These are phyloP conservation scores for Escallonia rubra DNA, from an alignment of 129 eudicot genomes.

Conservation along the genomic window DNA sequence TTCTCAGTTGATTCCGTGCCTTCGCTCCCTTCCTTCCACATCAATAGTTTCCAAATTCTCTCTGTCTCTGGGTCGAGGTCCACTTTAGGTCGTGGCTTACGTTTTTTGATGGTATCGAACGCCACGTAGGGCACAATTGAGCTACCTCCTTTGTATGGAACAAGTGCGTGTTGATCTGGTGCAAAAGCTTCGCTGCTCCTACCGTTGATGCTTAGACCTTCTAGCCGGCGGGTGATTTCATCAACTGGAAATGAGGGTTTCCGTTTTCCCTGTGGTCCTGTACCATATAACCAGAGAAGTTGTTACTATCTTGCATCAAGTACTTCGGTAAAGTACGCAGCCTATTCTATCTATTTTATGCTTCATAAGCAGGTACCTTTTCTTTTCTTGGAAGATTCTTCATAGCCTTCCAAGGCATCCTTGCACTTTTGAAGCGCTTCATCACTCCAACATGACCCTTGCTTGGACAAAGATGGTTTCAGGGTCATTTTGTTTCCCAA, in stretches of 20 bases:
- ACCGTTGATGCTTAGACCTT: constrained; percentile 33
- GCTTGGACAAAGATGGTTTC: constrained; percentile 21
- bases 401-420: constrained; percentile 14
- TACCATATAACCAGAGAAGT: constrained; percentile 11
- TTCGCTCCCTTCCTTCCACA: constrained; percentile 69
- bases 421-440: constrained; percentile 19
- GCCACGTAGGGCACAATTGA: constrained; percentile 49
- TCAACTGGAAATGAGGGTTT: constrained; percentile 27
- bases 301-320: neutral
- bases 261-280: constrained; percentile 39
- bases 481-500: constrained; percentile 21
- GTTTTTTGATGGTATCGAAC: constrained; percentile 56
- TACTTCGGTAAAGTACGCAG: too few species aligned
- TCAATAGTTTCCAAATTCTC: constrained; percentile 77
- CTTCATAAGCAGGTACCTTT: constrained; percentile 28
- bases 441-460: constrained; percentile 23
- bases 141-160: constrained; percentile 54
- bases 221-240: constrained; percentile 34
- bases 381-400: constrained; percentile 24
- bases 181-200: constrained; percentile 12
- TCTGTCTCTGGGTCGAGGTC: constrained; percentile 94
- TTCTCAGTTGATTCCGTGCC: constrained; percentile 50
- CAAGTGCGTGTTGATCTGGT: constrained; percentile 49
- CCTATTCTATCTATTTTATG: too few species aligned
- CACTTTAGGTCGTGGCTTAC: constrained; percentile 67